Evolutionary conservation across 192 early-diverging fungal species (phyloP).

Genomic region (Backusella morwellensis): DNA sequence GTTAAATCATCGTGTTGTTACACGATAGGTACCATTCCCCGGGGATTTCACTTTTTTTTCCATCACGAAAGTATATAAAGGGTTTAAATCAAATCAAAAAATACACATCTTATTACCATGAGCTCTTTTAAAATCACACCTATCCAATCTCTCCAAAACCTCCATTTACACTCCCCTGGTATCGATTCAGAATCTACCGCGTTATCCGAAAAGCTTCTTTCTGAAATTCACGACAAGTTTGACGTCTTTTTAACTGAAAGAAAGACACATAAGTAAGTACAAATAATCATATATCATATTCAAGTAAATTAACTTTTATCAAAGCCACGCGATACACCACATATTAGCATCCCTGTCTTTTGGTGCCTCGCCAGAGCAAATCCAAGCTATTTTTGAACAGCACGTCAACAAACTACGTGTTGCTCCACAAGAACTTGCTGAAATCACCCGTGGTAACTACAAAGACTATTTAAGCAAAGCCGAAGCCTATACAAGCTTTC

Average conservation of each 20-base stretch:
- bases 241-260: constrained; percentile 53
- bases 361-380: constrained; percentile 44
- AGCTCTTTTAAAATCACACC: background rate
- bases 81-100: background rate
- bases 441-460: constrained; percentile 41
- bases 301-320: background rate
- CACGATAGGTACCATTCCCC: background rate
- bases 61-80: background rate
- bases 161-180: constrained; percentile 26
- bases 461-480: constrained; percentile 34
- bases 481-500: constrained; percentile 43
- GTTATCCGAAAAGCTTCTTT: constrained; percentile 43
- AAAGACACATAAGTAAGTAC: constrained; percentile 52
- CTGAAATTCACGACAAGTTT: constrained; percentile 44
- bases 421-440: constrained; percentile 14
- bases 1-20: background rate
- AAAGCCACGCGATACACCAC: constrained; percentile 48
- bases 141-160: background rate
- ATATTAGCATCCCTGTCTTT: constrained; percentile 51
- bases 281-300: background rate
- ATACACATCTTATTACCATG: background rate
- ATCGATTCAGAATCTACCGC: constrained; percentile 37
- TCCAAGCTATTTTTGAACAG: constrained; percentile 50
- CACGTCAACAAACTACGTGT: constrained; percentile 33
- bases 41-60: background rate